Percentiles rank a stretch among this genome's conserved stretches.
Conservation (phyloP, 225 moss, liverwort and hornwort species). For the Rhytidiadelphus loreus region DNA sequence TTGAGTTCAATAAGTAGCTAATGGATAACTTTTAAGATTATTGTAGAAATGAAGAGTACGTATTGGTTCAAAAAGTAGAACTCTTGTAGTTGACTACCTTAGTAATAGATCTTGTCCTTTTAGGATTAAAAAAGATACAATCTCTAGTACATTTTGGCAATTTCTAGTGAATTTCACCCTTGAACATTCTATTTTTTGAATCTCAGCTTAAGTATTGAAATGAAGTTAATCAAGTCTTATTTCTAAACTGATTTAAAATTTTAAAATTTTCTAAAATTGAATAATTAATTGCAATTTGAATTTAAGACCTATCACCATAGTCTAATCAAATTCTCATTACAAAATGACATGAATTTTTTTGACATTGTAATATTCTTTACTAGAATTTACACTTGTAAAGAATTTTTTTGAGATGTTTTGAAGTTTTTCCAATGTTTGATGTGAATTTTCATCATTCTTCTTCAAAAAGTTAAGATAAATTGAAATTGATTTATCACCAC, state of each 20-base stretch:
- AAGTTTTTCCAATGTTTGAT: background rate
- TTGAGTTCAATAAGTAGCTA: background rate
- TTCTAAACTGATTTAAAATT: background rate
- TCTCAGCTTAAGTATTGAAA: background rate
- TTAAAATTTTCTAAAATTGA: background rate
- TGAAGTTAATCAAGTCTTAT: background rate
- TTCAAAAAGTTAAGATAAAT: background rate
- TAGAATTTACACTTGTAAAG: fast-evolving
- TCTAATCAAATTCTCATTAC: background rate
- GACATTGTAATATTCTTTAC: fast-evolving
- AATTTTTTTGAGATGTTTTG: fast-evolving
- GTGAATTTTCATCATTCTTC: background rate
- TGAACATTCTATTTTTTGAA: background rate
- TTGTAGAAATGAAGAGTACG: background rate
- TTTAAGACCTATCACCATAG: fast-evolving
- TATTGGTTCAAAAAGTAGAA: background rate
- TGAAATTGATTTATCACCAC: background rate
- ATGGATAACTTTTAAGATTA: background rate
- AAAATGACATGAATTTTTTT: background rate
- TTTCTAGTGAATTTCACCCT: fast-evolving
- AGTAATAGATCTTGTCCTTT: background rate
- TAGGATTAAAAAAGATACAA: background rate
- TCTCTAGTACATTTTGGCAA: background rate
- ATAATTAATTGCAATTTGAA: background rate
- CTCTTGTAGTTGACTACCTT: fast-evolving